Percentiles rank a stretch among this genome's conserved stretches.
phyloP scores from a whole-genome alignment of 331 rosid species.

The Arachis monticola region DNA sequence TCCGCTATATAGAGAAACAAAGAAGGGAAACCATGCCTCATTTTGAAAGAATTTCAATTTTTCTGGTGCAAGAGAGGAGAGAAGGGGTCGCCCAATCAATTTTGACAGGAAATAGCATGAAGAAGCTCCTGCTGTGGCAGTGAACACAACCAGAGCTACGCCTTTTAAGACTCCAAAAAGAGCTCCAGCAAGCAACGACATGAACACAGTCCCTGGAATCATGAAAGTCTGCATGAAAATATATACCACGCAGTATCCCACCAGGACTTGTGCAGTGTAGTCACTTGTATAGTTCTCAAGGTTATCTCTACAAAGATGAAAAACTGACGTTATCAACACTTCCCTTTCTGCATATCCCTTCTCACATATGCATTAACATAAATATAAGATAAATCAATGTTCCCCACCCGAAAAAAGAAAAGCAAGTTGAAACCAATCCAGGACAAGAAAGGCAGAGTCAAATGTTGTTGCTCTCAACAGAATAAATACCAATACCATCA shows the following conservation, averaged over 20 bases:
- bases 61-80: constrained; percentile 83
- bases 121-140: constrained; percentile 97
- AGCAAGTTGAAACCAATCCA: neutral
- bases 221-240: constrained; percentile 99
- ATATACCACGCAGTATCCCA: constrained; percentile 93
- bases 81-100: constrained; percentile 81
- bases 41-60: constrained; percentile 79
- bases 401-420: neutral
- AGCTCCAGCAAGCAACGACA: constrained; percentile 98
- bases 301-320: constrained; percentile 71
- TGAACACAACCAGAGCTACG: constrained; percentile 86
- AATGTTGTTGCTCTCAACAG: neutral
- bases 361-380: neutral
- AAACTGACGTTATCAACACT: constrained; percentile 15
- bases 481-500: neutral
- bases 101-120: constrained; percentile 91
- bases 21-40: constrained; percentile 56
- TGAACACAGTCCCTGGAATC: constrained; percentile 99
- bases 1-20: neutral
- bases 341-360: neutral
- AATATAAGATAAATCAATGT: neutral
- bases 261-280: constrained; percentile 95
- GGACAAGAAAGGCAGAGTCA: neutral
- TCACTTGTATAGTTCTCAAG: constrained; percentile 97
- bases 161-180: constrained; percentile 92